These are phyloP conservation scores for Rhodotorula sp. DNA, from an alignment of 1,284 basidiomycete species.

Conservation along the genomic window DNA sequence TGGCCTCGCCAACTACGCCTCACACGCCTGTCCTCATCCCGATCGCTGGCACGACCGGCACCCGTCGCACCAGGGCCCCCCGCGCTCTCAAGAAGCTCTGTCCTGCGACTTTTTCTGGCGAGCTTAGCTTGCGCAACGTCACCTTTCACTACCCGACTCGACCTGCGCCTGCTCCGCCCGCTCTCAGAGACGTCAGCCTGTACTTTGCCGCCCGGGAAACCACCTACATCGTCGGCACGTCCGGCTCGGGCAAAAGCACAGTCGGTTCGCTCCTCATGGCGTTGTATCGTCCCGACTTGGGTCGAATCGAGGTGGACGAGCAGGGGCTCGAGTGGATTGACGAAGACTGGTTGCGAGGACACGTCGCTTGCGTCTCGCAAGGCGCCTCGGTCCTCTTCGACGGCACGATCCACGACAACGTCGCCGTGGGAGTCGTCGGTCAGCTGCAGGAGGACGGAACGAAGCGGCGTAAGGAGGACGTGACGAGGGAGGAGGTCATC, in stretches of 20 bases:
- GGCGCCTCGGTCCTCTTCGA: slow-evolving; percentile 76
- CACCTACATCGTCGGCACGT: slow-evolving; percentile 89
- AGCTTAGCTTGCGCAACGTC: slow-evolving; percentile 72
- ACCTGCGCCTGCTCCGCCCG: slow-evolving; percentile 53
- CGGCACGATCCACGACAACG: slow-evolving; percentile 80
- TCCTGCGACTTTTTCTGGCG: slow-evolving; percentile 57
- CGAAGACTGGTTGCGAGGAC: slow-evolving; percentile 65
- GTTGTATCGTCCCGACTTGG: slow-evolving; percentile 60
- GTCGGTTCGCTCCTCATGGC: slow-evolving; percentile 77
- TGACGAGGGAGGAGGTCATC: slow-evolving; percentile 68
- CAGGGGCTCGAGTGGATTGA: slow-evolving; percentile 75
- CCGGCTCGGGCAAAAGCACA: slow-evolving; percentile 91
- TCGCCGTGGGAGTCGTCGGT: slow-evolving; percentile 72
- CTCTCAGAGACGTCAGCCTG: slow-evolving; percentile 65
- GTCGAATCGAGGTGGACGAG: slow-evolving; percentile 72
- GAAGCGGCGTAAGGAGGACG: slow-evolving; percentile 50
- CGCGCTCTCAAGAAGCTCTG: slow-evolving; percentile 43
- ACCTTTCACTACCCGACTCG: slow-evolving; percentile 85
- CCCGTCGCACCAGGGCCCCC: slow-evolving; percentile 2
- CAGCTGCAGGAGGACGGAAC: slow-evolving; percentile 47
- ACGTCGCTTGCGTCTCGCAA: slow-evolving; percentile 75
- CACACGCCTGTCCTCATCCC: slow-evolving; percentile 30
- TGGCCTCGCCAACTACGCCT: slow-evolving; percentile 15
- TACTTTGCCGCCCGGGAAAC: slow-evolving; percentile 80
- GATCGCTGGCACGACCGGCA: slow-evolving; percentile 9